Base-by-base conservation (phyloP, 1,139 yeast species). In the Geotrichum aggregatum region DNA sequence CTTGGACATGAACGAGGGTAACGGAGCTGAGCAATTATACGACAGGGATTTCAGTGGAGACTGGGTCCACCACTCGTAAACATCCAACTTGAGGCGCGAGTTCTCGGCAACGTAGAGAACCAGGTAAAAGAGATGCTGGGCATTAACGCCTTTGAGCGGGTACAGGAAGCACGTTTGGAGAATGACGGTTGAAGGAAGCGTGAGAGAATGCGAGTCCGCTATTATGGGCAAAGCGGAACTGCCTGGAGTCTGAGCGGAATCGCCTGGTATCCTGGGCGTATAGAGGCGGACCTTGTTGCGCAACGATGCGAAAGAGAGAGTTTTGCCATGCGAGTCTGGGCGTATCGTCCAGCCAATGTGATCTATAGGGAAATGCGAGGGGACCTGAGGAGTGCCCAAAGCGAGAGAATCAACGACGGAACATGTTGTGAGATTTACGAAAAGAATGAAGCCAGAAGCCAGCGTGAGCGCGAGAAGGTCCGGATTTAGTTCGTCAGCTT, bases 91-190 rank as follows among this genome's bases (percentile, higher is more conserved):
- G 28, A 43, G 47, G 5, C 47, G 38, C 5, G 39, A 31, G 38
- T 31, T 33, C 1, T 43, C 47, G 11, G 30, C 39, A 3, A 33
- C 47, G 28, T 43, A 33, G 38, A 43, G 38, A 10, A 26, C 16
- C n/a, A 43, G 28, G 30, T 31, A 43, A 26, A 31, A 43, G 8
- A 43, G 30, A 16, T 43, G 47, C 36, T 33, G 47, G 38, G 39
- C 38, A 14, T 43, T 33, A 30, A 48, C 40, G 6, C 51, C 51
- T 19, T 49, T 49, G 6, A 49, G 22, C 18, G 52, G 52, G 40
- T 31, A 41, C 24, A 49, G 33, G 26, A 43, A 49, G 44, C 48
- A 35, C 3, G 43, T 36, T n/a, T 49, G 40, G 19, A 49, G 44
- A 3, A 49, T 43, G 10, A 33, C 18, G 3, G 39, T 13, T 2